These are phyloP conservation scores for Ophiostoma triangulosporum DNA, from an alignment of 2,329 filamentous ascomycete species.

Conservation along the genomic window DNA sequence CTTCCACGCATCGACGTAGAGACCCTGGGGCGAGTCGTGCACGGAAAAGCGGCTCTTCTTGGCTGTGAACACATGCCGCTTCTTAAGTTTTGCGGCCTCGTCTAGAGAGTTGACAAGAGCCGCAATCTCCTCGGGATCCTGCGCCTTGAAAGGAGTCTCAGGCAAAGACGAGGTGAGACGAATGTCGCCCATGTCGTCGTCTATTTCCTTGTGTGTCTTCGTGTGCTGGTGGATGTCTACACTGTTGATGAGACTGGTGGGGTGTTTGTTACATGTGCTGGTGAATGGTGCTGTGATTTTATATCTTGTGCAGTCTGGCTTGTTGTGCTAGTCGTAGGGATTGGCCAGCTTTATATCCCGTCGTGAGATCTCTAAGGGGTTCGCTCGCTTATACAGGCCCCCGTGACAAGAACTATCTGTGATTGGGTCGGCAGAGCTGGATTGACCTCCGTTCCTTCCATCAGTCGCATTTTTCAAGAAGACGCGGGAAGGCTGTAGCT, in stretches of 20 bases:
- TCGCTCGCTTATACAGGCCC: no score
- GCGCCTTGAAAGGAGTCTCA: constrained; percentile 47
- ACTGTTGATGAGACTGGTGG: background rate
- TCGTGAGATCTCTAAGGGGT: background rate
- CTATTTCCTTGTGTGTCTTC: background rate
- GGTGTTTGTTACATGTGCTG: background rate
- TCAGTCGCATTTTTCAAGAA: no score
- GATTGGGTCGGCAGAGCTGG: background rate
- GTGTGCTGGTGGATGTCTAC: background rate
- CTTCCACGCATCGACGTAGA: constrained; percentile 78
- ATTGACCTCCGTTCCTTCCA: background rate
- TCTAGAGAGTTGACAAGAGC: constrained; percentile 54
- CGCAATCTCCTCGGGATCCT: constrained; percentile 55
- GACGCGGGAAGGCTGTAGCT: background rate
- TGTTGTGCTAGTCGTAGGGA: background rate
- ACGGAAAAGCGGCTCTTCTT: constrained; percentile 72
- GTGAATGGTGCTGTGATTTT: no score
- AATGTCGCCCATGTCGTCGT: background rate
- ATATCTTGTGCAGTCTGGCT: no score
- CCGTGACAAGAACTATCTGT: background rate
- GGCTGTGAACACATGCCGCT: constrained; percentile 51
- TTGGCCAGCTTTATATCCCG: background rate
- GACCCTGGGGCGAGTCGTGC: constrained; percentile 43
- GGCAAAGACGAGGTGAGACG: background rate
- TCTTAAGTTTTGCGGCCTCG: constrained; percentile 36